Evolutionary conservation across 2,329 filamentous ascomycete species (phyloP), one percentile per base, ranked within the genome.

Genomic region (Diplodia corticola): DNA sequence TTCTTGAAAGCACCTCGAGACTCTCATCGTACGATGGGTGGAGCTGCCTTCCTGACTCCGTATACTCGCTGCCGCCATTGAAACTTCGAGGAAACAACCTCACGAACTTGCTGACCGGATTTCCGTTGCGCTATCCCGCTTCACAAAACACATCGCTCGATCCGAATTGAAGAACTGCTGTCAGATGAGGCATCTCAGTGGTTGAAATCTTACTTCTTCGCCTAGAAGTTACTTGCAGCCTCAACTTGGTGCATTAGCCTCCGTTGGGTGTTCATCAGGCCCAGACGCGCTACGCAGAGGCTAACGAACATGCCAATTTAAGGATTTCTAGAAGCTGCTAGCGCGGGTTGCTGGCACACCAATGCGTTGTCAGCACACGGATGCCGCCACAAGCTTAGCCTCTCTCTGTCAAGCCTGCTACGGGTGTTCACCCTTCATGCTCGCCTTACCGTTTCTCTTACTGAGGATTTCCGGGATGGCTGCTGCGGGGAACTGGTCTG

Each of bases 401-500:
- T 15, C 12, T 57, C 53, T 57, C 22, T 33, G 35, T 44, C 15
- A 37, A 40, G 35, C 33, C 13, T 57, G n/a, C 35, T 13, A 20
- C 35, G 9, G 28, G n/a, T 22, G 30, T 9, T 46, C 17, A 24
- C n/a, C 55, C 35, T 48, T 26, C 55, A 46, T 46, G 30, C n/a
- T 40, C 60, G 60, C 60, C 60, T 63, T 35, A 53, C 60, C 33
- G 30, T 63, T 63, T 40, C 60, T 35, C 12, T 35, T 22, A 44
- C 22, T 17, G 15, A n/a, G 15, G 17, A 44, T 7, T 37, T 20
- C 33, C 22, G 20, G 60, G 46, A 53, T 53, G 12, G 30, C 20
- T 49, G 48, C 28, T 63, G 60, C 60, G 60, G 46, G 51, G 20
- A 44, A 20, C 40, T 46, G 3, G 57, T 61, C 20, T 30, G 20